Percentiles rank a stretch among this genome's conserved stretches.
These are phyloP conservation scores for Termitomyces sp. DNA, from an alignment of 768 basidiomycete species.

Conservation along the genomic window DNA sequence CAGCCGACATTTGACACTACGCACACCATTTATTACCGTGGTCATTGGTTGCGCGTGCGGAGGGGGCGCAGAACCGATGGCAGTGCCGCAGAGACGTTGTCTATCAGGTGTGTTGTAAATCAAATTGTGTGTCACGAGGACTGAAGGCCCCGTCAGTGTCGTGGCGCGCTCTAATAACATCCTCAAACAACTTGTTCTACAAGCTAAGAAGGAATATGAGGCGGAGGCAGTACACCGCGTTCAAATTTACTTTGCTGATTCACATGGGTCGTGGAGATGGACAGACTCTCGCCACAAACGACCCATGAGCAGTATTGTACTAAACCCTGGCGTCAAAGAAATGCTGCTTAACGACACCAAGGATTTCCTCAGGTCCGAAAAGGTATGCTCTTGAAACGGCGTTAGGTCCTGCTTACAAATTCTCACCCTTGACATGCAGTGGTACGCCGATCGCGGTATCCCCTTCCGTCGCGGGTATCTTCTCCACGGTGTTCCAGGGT, in stretches of 20 bases:
- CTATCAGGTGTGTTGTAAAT: slow-evolving; percentile 50
- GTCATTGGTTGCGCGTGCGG: slow-evolving; percentile 77
- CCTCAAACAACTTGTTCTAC: slow-evolving; percentile 82
- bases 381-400: slow-evolving; percentile 32
- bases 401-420: not conserved
- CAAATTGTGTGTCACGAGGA: slow-evolving; percentile 1
- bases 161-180: slow-evolving; percentile 80
- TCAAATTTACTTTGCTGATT: slow-evolving; percentile 87
- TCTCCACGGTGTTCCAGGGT: slow-evolving; percentile 78
- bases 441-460: slow-evolving; percentile 92
- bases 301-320: slow-evolving; percentile 82
- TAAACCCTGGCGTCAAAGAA: slow-evolving; percentile 86
- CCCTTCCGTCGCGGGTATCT: slow-evolving; percentile 88
- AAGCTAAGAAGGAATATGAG: slow-evolving; percentile 87
- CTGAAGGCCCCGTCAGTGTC: slow-evolving; percentile 39
- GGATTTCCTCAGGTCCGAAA: slow-evolving; percentile 81
- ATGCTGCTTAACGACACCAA: slow-evolving; percentile 78
- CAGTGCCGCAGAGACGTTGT: slow-evolving; percentile 67
- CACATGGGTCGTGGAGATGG: slow-evolving; percentile 84
- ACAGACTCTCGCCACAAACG: slow-evolving; percentile 84
- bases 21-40: slow-evolving; percentile 82
- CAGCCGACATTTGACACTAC: slow-evolving; percentile 86
- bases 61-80: slow-evolving; percentile 64
- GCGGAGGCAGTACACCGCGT: slow-evolving; percentile 83
- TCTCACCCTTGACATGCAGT: slow-evolving; percentile 33